Percentiles rank a stretch among this genome's conserved stretches.
These are phyloP conservation scores for Curvularia hawaiiensis DNA, from an alignment of 2,329 filamentous ascomycete genomes.

Conservation along the genomic window DNA sequence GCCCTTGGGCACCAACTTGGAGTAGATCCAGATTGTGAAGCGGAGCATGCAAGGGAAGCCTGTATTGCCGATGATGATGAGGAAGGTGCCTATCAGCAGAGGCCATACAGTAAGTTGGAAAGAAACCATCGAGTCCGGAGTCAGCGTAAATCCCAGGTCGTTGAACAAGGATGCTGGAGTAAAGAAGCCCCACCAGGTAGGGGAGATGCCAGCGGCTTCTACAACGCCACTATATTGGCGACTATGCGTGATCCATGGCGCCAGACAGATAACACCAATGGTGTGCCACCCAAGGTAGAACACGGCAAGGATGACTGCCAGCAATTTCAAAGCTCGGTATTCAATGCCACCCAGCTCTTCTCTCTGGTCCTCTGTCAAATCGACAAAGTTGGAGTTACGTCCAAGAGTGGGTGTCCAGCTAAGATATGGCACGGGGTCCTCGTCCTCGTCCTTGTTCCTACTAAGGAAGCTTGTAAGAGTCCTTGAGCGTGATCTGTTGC, in stretches of 20 bases:
- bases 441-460: constrained; percentile 55
- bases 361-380: constrained; percentile 85
- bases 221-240: constrained; percentile 66
- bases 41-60: constrained; percentile 94
- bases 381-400: constrained; percentile 90
- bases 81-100: constrained; percentile 77
- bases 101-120: constrained; percentile 80
- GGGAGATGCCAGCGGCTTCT: constrained; percentile 63
- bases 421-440: constrained; percentile 78
- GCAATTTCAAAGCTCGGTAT: constrained; percentile 86
- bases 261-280: constrained; percentile 72
- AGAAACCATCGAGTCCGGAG: constrained; percentile 90
- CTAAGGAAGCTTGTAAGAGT: constrained; percentile 66
- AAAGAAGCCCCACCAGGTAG: constrained; percentile 91
- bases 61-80: constrained; percentile 94
- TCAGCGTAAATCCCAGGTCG: constrained; percentile 92
- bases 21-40: constrained; percentile 85
- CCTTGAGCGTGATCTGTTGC: constrained; percentile 48
- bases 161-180: constrained; percentile 89
- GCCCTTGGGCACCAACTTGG: constrained; percentile 66
- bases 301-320: constrained; percentile 74
- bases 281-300: constrained; percentile 88
- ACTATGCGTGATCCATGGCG: constrained; percentile 79
- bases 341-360: constrained; percentile 97
- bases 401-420: constrained; percentile 93